These are phyloP conservation scores for Dactylellina sp. DNA, from an alignment of 2,329 filamentous ascomycete genomes.

Conservation along the genomic window DNA sequence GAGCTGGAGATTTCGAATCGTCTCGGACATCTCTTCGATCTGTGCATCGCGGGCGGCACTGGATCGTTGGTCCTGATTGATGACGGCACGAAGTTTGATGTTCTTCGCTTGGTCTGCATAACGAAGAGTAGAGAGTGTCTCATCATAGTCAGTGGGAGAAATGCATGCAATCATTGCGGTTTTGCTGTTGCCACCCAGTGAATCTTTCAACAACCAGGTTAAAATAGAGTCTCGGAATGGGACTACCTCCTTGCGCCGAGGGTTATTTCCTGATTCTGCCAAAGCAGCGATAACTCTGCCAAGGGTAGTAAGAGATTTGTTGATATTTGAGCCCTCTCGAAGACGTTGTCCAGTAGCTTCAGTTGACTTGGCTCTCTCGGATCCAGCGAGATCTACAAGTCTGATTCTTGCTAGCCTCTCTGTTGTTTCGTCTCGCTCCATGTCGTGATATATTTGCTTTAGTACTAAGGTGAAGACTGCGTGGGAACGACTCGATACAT, in stretches of 20 bases:
- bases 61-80: constrained; percentile 95
- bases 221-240: constrained; percentile 91
- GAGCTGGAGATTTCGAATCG: constrained; percentile 86
- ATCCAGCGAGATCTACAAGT: constrained; percentile 92
- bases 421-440: constrained; percentile 97
- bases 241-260: constrained; percentile 75
- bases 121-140: constrained; percentile 92
- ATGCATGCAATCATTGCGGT: constrained; percentile 99
- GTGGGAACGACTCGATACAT: constrained; percentile 94
- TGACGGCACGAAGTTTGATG: constrained; percentile 90
- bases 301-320: constrained; percentile 95
- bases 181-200: constrained; percentile 94
- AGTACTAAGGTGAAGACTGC: constrained; percentile 98
- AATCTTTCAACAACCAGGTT: constrained; percentile 92
- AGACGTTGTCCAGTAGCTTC: constrained; percentile 92
- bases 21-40: constrained; percentile 93
- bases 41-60: constrained; percentile 94
- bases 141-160: constrained; percentile 93
- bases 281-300: constrained; percentile 95
- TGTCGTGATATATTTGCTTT: constrained; percentile 97
- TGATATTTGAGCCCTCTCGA: constrained; percentile 97
- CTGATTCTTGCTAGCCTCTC: constrained; percentile 93
- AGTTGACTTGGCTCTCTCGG: constrained; percentile 92
- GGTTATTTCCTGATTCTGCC: constrained; percentile 76
- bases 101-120: constrained; percentile 98